Percentiles rank a stretch among this genome's conserved stretches.
Conservation (phyloP, 2,329 filamentous ascomycete species). For the Fusarium sp. region DNA sequence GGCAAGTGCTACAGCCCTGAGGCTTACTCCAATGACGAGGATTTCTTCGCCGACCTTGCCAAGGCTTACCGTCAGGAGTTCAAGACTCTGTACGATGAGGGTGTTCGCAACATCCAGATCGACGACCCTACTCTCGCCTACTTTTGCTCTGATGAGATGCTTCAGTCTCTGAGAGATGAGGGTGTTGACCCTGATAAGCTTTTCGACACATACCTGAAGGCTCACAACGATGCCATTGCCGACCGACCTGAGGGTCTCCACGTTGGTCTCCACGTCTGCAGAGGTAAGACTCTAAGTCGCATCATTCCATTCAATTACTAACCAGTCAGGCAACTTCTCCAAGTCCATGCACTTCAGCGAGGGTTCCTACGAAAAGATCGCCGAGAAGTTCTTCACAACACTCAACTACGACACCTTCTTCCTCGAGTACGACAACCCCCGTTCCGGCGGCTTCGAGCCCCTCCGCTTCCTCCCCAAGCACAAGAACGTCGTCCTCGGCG, state of each 20-base stretch:
- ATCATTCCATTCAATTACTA: background rate
- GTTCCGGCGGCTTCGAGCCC: conserved; percentile 72
- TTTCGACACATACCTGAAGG: conserved; percentile 76
- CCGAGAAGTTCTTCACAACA: conserved; percentile 68
- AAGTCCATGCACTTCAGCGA: conserved; percentile 72
- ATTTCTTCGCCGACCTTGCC: conserved; percentile 68
- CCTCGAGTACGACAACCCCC: conserved; percentile 69
- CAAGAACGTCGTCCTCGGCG: conserved; percentile 72
- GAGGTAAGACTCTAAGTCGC: conserved; percentile 41
- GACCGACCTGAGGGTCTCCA: conserved; percentile 73
- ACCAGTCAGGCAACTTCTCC: conserved; percentile 65
- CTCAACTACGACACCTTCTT: conserved; percentile 72
- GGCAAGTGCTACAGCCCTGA: conserved; percentile 65
- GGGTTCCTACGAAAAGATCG: conserved; percentile 72
- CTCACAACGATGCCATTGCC: conserved; percentile 77
- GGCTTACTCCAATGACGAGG: conserved; percentile 63
- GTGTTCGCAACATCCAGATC: conserved; percentile 68
- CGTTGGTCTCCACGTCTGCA: conserved; percentile 74
- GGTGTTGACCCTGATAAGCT: conserved; percentile 73
- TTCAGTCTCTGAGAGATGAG: conserved; percentile 65
- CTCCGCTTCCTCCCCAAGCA: conserved; percentile 67
- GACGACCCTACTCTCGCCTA: conserved; percentile 73
- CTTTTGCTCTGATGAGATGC: conserved; percentile 77
- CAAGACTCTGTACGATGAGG: conserved; percentile 64
- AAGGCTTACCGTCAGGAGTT: conserved; percentile 67